Conservation (phyloP, 2,329 filamentous ascomycete genomes). For the Nemania sp. region DNA sequence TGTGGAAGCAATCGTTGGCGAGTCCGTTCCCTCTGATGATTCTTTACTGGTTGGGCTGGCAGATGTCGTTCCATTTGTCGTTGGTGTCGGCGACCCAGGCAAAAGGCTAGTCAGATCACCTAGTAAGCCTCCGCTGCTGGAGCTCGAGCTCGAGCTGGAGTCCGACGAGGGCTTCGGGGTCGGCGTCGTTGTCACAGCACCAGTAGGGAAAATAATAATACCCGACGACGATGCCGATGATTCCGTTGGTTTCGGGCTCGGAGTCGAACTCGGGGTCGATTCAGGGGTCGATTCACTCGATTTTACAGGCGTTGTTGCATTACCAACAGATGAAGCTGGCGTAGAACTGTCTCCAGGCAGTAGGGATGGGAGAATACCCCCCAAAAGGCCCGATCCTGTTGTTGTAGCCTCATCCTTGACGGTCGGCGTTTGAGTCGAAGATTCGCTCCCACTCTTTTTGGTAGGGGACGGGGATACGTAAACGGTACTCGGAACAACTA, state of each 20-base stretch:
- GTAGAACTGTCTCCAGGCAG: too few relatives aligned
- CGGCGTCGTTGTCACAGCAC: slow-evolving; percentile 30
- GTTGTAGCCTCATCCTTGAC: slow-evolving; percentile 21
- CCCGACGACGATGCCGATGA: slow-evolving; percentile 17
- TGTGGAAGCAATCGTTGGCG: neutral
- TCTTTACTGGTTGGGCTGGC: slow-evolving; percentile 2
- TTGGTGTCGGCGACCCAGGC: slow-evolving; percentile 7
- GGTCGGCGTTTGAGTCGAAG: slow-evolving; percentile 14
- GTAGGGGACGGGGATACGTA: slow-evolving; percentile 17
- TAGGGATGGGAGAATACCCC: too few relatives aligned
- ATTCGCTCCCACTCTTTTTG: slow-evolving; percentile 7
- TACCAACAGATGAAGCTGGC: slow-evolving; percentile 8
- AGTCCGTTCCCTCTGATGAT: slow-evolving; percentile 4
- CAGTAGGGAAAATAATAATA: slow-evolving; percentile 37
- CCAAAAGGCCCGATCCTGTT: slow-evolving; percentile 23
- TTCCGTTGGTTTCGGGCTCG: neutral
- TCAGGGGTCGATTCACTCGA: slow-evolving; percentile 8
- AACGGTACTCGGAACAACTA: slow-evolving; percentile 18
- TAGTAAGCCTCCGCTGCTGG: slow-evolving; percentile 30
- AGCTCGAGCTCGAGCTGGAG: slow-evolving; percentile 20
- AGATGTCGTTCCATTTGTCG: slow-evolving; percentile 9
- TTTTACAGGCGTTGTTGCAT: slow-evolving; percentile 11
- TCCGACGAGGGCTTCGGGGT: too few relatives aligned
- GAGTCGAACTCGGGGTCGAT: neutral
- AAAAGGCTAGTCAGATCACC: slow-evolving; percentile 25